These are phyloP conservation scores for Globisporangium cystogenes DNA, from an alignment of 352 stramenopile species.

Conservation along the genomic window DNA sequence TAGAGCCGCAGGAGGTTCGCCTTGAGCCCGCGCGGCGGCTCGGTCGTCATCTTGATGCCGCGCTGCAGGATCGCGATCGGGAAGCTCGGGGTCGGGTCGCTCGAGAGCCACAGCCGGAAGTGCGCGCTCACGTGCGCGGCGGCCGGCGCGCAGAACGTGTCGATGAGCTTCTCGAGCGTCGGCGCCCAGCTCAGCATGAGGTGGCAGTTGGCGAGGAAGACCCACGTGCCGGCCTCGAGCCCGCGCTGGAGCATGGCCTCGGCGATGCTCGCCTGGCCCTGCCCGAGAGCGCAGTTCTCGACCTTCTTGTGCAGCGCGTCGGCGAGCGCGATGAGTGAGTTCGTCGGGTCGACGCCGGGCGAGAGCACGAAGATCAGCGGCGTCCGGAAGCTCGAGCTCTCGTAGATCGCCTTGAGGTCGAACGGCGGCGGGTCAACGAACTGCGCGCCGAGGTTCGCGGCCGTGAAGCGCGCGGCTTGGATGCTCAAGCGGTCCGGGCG, in stretches of 20 bases:
- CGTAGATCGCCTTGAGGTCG: conserved; percentile 89
- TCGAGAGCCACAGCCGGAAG: conserved; percentile 94
- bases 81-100: conserved; percentile 92
- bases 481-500: conserved; percentile 90
- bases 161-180: conserved; percentile 93
- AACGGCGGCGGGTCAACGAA: conserved; percentile 94
- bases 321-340: conserved; percentile 86
- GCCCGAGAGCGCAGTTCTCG: conserved; percentile 90
- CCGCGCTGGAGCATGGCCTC: conserved; percentile 87
- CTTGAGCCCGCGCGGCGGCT: conserved; percentile 90
- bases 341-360: conserved; percentile 93
- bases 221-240: conserved; percentile 87
- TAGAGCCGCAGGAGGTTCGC: conserved; percentile 93
- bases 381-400: conserved; percentile 82
- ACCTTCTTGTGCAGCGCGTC: conserved; percentile 80
- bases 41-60: conserved; percentile 96
- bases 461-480: conserved; percentile 89
- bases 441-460: conserved; percentile 85
- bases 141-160: conserved; percentile 70
- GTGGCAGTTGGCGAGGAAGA: conserved; percentile 96
- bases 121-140: conserved; percentile 68
- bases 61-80: conserved; percentile 94
- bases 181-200: conserved; percentile 95
- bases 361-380: conserved; percentile 95
- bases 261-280: conserved; percentile 91